Conservation (phyloP, 2,329 filamentous ascomycete genomes). For the Penicillium sp. region DNA sequence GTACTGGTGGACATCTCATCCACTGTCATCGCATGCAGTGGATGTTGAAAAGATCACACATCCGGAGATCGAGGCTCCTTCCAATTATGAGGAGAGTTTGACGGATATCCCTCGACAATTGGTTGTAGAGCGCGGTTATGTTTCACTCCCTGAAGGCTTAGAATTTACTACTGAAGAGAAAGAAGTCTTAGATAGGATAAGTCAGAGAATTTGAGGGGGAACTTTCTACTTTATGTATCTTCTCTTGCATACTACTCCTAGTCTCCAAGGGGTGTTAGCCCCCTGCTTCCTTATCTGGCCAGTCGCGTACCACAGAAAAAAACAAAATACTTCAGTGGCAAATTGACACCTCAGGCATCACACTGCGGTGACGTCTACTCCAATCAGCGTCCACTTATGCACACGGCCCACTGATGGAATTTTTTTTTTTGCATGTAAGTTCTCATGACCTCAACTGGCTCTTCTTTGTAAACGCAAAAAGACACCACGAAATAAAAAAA, state of each 20-base stretch:
- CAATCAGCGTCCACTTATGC: constrained; percentile 3
- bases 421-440: constrained; percentile 12
- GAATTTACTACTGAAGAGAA: constrained; percentile 34
- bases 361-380: constrained; percentile 11
- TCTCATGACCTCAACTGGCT: not conserved
- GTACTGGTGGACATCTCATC: constrained; percentile 59
- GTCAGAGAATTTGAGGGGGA: constrained; percentile 30
- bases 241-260: not conserved
- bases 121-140: constrained; percentile 29
- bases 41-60: constrained; percentile 26
- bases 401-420: constrained; percentile 7
- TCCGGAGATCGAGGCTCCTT: too few relatives aligned
- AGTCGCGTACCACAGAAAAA: constrained; percentile 5
- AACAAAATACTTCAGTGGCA: constrained; percentile 1
- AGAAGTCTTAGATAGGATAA: constrained; percentile 32
- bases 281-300: not conserved
- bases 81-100: constrained; percentile 25
- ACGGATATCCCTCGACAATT: constrained; percentile 27
- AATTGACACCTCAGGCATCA: constrained; percentile 5
- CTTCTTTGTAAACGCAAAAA: not conserved
- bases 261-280: not conserved
- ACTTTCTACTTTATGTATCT: not conserved
- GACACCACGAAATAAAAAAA: not conserved
- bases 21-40: constrained; percentile 17
- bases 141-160: constrained; percentile 35